Base-by-base conservation (phyloP, 108 stramenopile genomes). In the Bacterosira constricta region DNA sequence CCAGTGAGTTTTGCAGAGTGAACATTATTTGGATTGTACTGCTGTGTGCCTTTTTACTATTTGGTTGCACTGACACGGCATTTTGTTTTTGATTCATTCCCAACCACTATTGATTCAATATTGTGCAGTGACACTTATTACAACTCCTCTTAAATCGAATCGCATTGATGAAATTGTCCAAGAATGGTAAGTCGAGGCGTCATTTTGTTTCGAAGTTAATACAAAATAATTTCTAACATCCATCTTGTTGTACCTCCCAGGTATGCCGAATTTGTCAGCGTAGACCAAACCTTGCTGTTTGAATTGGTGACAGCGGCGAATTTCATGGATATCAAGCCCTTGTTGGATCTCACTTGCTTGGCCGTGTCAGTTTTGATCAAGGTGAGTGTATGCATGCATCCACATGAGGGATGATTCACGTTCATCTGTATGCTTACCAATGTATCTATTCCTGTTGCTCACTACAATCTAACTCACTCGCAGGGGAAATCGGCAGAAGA, bases 81-180 rank as follows among this genome's bases (percentile, higher is more conserved):
- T n/a, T n/a, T n/a, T n/a, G n/a, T n/a, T n/a, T n/a, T n/a, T n/a
- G n/a, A n/a, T n/a, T n/a, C n/a, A n/a, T n/a, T n/a, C n/a, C n/a
- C n/a, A n/a, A n/a, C n/a, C n/a, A n/a, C n/a, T n/a, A n/a, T n/a
- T n/a, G n/a, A n/a, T n/a, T n/a, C n/a, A n/a, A n/a, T n/a, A n/a
- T n/a, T n/a, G n/a, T n/a, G n/a, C n/a, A 58, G 97, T 99, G 98
- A 90, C 87, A 30, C 87, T 95, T 39, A 99, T 99, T 60, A 93
- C 96, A 46, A 99, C 98, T 63, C 99, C 99, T 1, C 83, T 99
- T 20, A 93, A 95, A 79, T 93, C 90, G 38, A 77, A 79, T 20
- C 92, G 90, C 56, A 91, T 99, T 66, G 82, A 88, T 58, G 95
- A 97, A 52, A 86, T 99, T 37, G 99, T 99, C 21, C 96, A 98